Percentiles rank a stretch among this genome's conserved stretches.
phyloP scores from a whole-genome alignment of 2,329 filamentous ascomycete species.

The Alternaria sp. region DNA sequence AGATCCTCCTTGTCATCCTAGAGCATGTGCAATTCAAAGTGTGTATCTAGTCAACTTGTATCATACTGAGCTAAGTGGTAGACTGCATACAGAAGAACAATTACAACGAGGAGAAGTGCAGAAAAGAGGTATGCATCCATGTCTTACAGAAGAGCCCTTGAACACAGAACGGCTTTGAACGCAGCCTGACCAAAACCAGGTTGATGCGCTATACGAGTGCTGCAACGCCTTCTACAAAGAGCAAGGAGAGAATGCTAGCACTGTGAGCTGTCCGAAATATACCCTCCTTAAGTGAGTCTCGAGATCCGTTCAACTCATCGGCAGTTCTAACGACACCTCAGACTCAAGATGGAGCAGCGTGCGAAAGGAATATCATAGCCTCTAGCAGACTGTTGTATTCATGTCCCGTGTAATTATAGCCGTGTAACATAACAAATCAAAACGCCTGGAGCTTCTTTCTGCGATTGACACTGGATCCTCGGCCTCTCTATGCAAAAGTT shows the following conservation, averaged over 20 bases:
- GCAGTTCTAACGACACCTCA: slow-evolving; percentile 29
- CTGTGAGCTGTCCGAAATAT: slow-evolving; percentile 85
- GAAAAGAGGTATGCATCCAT: slow-evolving; percentile 53
- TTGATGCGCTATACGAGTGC: slow-evolving; percentile 91
- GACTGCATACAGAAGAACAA: slow-evolving; percentile 84
- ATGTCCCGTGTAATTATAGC: neutral
- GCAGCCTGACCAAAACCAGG: slow-evolving; percentile 53
- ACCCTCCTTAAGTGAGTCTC: slow-evolving; percentile 65
- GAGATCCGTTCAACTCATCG: neutral
- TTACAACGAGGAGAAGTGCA: slow-evolving; percentile 86
- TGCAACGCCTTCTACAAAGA: slow-evolving; percentile 86
- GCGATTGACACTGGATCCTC: neutral
- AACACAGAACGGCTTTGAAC: neutral
- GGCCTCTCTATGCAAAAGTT: neutral
- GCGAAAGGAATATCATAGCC: slow-evolving; percentile 48
- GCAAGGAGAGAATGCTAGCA: slow-evolving; percentile 76
- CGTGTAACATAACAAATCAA: neutral
- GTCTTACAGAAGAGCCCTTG: neutral
- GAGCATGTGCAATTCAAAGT: slow-evolving; percentile 94
- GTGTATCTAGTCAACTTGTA: slow-evolving; percentile 1
- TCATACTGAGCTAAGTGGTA: slow-evolving; percentile 45
- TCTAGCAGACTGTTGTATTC: neutral
- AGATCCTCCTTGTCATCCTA: slow-evolving; percentile 82
- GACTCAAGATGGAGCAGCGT: slow-evolving; percentile 83
- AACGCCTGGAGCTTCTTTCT: neutral